Conservation (phyloP, 2,329 filamentous ascomycete species). For the Beauveria bassiana region DNA sequence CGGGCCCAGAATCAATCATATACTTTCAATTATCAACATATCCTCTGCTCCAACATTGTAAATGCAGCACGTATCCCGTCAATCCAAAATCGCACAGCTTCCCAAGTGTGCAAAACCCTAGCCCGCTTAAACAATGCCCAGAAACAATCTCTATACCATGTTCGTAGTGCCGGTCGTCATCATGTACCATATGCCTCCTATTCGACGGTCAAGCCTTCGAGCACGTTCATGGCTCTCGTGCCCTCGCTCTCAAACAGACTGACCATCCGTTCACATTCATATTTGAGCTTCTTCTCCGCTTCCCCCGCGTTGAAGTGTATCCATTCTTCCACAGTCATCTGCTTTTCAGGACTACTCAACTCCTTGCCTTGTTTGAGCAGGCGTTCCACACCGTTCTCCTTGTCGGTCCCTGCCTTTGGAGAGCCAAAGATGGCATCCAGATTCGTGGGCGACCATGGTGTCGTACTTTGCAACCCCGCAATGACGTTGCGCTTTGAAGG, state of each 20-base stretch:
- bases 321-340: constrained; percentile 94
- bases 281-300: constrained; percentile 70
- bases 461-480: constrained; percentile 46
- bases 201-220: constrained; percentile 64
- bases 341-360: constrained; percentile 68
- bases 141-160: constrained; percentile 1
- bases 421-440: constrained; percentile 62
- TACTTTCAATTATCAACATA: constrained; percentile 6
- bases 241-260: constrained; percentile 78
- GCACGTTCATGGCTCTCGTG: constrained; percentile 62
- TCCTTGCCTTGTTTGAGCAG: constrained; percentile 49
- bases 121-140: constrained; percentile 4
- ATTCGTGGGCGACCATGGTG: constrained; percentile 66
- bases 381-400: constrained; percentile 43
- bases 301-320: constrained; percentile 71
- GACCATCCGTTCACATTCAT: constrained; percentile 78
- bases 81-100: constrained; percentile 7
- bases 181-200: constrained; percentile 17
- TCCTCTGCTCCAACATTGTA: constrained; percentile 6
- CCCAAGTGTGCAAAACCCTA: background rate
- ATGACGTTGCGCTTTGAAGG: constrained; percentile 56
- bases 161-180: background rate
- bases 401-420: constrained; percentile 34
- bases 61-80: constrained; percentile 4
- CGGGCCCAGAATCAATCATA: background rate